Base-by-base conservation (phyloP, 495 filamentous ascomycete species). In the Cryomyces minteri region DNA sequence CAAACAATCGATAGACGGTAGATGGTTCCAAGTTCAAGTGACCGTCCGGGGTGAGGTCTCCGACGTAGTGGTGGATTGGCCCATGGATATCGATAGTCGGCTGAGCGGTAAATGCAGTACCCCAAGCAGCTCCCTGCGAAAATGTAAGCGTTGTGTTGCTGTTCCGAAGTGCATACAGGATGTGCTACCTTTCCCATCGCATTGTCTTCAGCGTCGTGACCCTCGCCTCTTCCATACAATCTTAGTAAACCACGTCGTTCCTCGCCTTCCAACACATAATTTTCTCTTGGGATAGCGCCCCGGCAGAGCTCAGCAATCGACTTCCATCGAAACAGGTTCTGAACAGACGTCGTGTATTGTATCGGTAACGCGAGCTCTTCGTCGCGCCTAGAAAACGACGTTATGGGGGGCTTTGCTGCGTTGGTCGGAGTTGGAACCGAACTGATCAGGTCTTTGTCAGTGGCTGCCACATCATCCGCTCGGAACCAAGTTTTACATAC, bases 271-370 rank as follows among this genome's bases (percentile, higher is more conserved):
- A 94, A 82, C 5, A 85, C 73, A 56, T 84, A 86, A 47, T 72
- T 72, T 34, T 67, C 75, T 54, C 9, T 9, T 14, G 49, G 45
- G 25, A 54, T 54, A 58, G 61, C 52, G 66, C 53, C 46, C 58
- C 58, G 59, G 31, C 57, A 50, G 6, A 81, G 64, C 41, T 85
- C 58, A 4, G 61, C 60, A 39, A 70, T 62, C 36, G 67, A 69
- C 77, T 78, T 84, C 43, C 73, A 69, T 12, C 87, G 29, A 4
- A 54, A 40, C 10, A 92, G 62, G 43, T 81, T 73, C 36, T 86
- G 81, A 1, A 85, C 84, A 28, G 82, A 74, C 0, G 84, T 92
- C 3, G 82, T 85, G 54, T 94, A 85, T 34, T 85, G 80, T 5
- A 73, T 66, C 0, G 80, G 80, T 40, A 92, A 80, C 12, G 9